phyloP scores from a whole-genome alignment of 2,329 filamentous ascomycete genomes.

The Aplosporella prunicola region DNA sequence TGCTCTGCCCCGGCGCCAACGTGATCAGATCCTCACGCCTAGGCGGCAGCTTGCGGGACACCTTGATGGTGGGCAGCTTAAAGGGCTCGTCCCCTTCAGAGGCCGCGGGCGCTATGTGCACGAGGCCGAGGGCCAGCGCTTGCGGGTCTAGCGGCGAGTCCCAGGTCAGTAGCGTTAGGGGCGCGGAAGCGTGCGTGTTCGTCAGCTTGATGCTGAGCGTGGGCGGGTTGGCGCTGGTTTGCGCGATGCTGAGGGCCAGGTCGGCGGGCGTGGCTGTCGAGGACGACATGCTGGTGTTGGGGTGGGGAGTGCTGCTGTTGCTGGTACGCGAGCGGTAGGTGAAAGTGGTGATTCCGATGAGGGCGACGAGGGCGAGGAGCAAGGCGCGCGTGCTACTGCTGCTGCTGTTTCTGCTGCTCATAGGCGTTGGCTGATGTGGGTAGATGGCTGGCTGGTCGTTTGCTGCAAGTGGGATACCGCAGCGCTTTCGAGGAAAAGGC shows the following conservation, averaged over 20 bases:
- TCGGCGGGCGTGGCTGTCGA: conserved; percentile 17
- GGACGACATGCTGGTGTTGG: background rate
- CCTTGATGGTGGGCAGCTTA: conserved; percentile 17
- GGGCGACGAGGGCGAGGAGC: conserved; percentile 36
- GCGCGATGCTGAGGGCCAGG: conserved; percentile 22
- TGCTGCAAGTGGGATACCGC: too few relatives aligned
- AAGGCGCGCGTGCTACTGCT: too few relatives aligned
- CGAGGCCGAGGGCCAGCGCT: conserved; percentile 29
- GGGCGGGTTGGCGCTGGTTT: conserved; percentile 22
- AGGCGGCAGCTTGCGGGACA: conserved; percentile 30
- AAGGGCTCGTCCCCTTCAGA: conserved; percentile 21
- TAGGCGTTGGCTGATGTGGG: too few relatives aligned
- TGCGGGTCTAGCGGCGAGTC: conserved; percentile 31
- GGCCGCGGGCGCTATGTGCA: conserved; percentile 22
- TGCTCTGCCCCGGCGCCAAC: conserved; percentile 24
- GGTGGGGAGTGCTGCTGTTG: background rate
- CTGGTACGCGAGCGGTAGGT: conserved; percentile 34
- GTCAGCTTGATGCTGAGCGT: conserved; percentile 27
- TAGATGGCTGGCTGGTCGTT: too few relatives aligned
- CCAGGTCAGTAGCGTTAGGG: conserved; percentile 32
- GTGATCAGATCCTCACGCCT: conserved; percentile 26
- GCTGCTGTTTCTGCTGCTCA: too few relatives aligned
- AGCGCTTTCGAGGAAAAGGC: too few relatives aligned
- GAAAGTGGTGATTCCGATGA: conserved; percentile 32
- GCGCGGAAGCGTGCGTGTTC: conserved; percentile 24